These are phyloP conservation scores for Fusarium sp. DNA, from an alignment of 2,329 filamentous ascomycete species.

Conservation along the genomic window DNA sequence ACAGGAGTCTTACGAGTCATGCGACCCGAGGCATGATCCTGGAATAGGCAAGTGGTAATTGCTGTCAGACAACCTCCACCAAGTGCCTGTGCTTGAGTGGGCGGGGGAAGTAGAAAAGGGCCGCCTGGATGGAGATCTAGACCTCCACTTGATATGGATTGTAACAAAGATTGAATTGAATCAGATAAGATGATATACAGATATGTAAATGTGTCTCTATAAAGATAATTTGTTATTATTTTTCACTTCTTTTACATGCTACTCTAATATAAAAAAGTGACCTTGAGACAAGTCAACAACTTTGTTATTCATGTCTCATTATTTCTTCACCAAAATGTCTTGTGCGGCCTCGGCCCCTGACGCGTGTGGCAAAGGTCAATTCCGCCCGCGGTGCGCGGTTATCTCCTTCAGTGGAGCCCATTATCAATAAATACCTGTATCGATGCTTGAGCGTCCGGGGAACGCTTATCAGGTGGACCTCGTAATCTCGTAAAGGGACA, in stretches of 20 bases:
- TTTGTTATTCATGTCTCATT: not conserved
- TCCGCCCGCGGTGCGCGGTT: slow-evolving; percentile 34
- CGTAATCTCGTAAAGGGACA: not conserved
- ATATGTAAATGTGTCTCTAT: not conserved
- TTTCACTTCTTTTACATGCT: not conserved
- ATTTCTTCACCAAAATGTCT: not conserved
- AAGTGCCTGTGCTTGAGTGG: not conserved
- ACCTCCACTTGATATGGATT: not conserved
- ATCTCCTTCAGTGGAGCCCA: slow-evolving; percentile 27
- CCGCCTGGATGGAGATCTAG: not conserved
- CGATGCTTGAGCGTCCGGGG: not conserved
- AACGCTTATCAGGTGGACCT: not conserved
- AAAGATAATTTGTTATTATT: not conserved
- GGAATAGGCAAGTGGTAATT: not conserved
- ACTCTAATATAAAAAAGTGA: not conserved
- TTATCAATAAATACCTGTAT: slow-evolving; percentile 29
- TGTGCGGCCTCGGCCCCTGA: not conserved
- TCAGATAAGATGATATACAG: not conserved
- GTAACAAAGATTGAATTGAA: not conserved
- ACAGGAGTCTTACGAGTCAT: not conserved
- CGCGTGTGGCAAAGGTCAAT: slow-evolving; percentile 16
- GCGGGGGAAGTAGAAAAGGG: not conserved
- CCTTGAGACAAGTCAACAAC: not conserved
- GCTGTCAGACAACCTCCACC: not conserved
- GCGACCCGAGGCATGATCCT: not conserved